These are phyloP conservation scores for Ascochyta clinopodiicola DNA, from an alignment of 2,329 filamentous ascomycete species.

Conservation along the genomic window DNA sequence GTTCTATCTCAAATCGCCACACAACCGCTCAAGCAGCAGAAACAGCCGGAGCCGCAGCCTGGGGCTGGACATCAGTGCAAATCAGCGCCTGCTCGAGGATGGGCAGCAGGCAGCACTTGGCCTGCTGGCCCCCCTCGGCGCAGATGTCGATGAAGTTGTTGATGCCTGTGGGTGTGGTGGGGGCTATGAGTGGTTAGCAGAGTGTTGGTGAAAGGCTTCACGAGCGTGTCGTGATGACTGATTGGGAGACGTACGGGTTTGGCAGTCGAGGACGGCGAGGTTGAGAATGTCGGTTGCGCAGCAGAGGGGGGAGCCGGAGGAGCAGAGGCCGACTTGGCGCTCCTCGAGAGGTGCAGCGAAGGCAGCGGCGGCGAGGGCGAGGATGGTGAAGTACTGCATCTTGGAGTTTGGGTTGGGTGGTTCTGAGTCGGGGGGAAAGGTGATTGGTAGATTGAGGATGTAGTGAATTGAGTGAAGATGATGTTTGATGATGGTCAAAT, in stretches of 20 bases:
- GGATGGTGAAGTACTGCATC: slow-evolving; percentile 46
- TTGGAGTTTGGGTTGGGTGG: slow-evolving; percentile 23
- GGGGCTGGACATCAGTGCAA: slow-evolving; percentile 45
- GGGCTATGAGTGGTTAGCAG: slow-evolving; percentile 39
- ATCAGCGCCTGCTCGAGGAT: slow-evolving; percentile 53
- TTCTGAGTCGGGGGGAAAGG: slow-evolving; percentile 10
- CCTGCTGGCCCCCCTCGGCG: slow-evolving; percentile 59
- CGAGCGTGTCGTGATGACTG: not conserved
- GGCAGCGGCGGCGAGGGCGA: slow-evolving; percentile 41
- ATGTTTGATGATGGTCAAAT: slow-evolving; percentile 34
- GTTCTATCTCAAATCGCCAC: no score
- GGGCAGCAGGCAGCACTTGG: slow-evolving; percentile 64
- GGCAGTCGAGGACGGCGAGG: slow-evolving; percentile 64
- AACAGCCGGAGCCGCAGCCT: slow-evolving; percentile 5
- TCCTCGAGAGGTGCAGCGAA: slow-evolving; percentile 41
- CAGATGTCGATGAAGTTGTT: slow-evolving; percentile 57
- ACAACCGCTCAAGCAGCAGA: no score
- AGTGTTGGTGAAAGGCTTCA: not conserved
- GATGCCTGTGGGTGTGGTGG: slow-evolving; percentile 47
- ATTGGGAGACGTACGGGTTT: slow-evolving; percentile 54
- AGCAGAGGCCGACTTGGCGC: slow-evolving; percentile 46
- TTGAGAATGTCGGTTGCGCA: slow-evolving; percentile 68
- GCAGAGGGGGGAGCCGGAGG: slow-evolving; percentile 57
- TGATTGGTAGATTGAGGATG: slow-evolving; percentile 18
- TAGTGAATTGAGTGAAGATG: slow-evolving; percentile 27